Base-by-base conservation (phyloP, 768 basidiomycete species). In the Pleurotus cornucopiae region DNA sequence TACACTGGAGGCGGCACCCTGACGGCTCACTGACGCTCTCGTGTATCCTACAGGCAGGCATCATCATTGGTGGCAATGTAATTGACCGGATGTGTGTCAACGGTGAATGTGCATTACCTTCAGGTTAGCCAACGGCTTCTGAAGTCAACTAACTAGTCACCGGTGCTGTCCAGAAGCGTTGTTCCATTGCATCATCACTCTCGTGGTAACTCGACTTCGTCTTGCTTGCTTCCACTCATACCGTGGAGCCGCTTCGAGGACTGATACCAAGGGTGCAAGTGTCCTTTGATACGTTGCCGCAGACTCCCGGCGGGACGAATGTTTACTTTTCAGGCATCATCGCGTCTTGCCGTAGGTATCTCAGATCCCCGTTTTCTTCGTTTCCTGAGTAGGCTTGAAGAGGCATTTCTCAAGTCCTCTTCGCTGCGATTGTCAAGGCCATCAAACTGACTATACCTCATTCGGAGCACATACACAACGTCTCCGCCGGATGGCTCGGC, bases 291-390 rank as follows among this genome's bases (percentile, higher is more conserved):
- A 23, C 6, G 16, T 13, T 48, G 20, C 47, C 47, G 47, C 47
- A 48, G 18, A 51, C n/a, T 51, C 34, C 51, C 51, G 34, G 51
- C 51, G 34, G 51, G 51, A 53, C 41, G 34, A 53, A n/a, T 37
- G 9, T 53, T 25, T 13, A 20, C 21, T 25, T 49, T 14, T 34
- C 14, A n/a, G n/a, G 51, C 39, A 21, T 20, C 12, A 18, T 13
- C 41, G 39, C n/a, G n/a, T 14, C 25, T 21, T 51, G 49, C 49
- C 49, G 49, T 37, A 51, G 49, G 49, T 26, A 53, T 53, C 51
- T 53, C 39, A 53, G 51, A 53, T 53, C 39, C 14, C 51, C 39
- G 16, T 9, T 39, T 30, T 40, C 49, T 25, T 6, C 11, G n/a
- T 51, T 34, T 16, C 26, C 13, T 51, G 13, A 18, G 23, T 23